These are phyloP conservation scores for Drosera capensis DNA, from an alignment of 148 eudicot species.

Conservation along the genomic window DNA sequence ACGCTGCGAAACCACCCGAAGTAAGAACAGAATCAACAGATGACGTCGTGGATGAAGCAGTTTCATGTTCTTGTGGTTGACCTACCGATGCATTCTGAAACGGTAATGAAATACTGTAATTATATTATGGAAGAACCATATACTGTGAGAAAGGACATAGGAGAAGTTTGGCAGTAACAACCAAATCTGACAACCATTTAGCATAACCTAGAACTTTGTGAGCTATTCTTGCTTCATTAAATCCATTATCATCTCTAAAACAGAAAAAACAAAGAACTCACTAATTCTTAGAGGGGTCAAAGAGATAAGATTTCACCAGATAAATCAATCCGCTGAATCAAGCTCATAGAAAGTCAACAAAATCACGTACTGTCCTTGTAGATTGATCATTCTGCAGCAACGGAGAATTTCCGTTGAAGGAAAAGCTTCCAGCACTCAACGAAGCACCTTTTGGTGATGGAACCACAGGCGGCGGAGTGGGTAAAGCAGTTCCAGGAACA, in stretches of 20 bases:
- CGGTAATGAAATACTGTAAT: neutral
- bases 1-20: conserved; percentile 18
- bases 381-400: conserved; percentile 12
- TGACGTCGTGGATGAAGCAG: conserved; percentile 18
- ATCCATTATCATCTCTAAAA: neutral
- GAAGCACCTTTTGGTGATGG: conserved; percentile 13
- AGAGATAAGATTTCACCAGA: neutral
- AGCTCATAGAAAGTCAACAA: neutral
- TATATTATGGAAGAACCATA: neutral
- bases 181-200: too few species aligned
- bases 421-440: conserved; percentile 18
- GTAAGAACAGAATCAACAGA: conserved; percentile 18
- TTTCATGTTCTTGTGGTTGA: conserved; percentile 15
- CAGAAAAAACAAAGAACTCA: neutral
- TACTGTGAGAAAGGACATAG: too few species aligned
- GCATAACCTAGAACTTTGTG: too few species aligned
- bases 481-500: conserved; percentile 13
- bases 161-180: conserved; percentile 1
- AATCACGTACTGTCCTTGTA: conserved; percentile 9
- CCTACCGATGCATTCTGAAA: conserved; percentile 20
- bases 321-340: conserved; percentile 1
- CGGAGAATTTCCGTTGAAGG: conserved; percentile 16
- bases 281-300: neutral
- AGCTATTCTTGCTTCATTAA: too few species aligned
- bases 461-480: conserved; percentile 11